Evolutionary conservation across 2,329 filamentous ascomycete species (phyloP).

Genomic region (Colletotrichum sp.): DNA sequence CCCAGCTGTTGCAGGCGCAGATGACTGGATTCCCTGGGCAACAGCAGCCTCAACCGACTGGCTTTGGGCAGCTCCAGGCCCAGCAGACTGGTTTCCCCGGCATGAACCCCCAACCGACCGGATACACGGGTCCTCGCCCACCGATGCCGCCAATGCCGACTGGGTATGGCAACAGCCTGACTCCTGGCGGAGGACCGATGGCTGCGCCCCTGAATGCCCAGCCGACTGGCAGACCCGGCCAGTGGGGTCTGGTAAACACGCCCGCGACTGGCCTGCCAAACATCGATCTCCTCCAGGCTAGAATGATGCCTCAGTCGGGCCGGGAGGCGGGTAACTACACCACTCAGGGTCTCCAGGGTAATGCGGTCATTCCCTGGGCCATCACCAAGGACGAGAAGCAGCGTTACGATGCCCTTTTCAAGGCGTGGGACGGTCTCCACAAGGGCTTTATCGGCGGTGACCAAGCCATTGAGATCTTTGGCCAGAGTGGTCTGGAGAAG

Average conservation of each 20-base stretch:
- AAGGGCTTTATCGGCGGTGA: conserved; percentile 93
- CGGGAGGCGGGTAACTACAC: conserved; percentile 85
- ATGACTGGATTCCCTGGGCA: conserved; percentile 72
- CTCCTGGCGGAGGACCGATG: conserved; percentile 67
- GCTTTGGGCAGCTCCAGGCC: conserved; percentile 67
- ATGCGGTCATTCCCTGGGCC: conserved; percentile 96
- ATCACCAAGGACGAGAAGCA: conserved; percentile 99
- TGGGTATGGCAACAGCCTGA: conserved; percentile 60
- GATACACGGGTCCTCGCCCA: conserved; percentile 80
- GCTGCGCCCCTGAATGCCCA: conserved; percentile 81
- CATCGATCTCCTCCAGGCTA: conserved; percentile 88
- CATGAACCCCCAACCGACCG: conserved; percentile 69
- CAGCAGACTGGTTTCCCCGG: conserved; percentile 76
- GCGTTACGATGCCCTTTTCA: conserved; percentile 93
- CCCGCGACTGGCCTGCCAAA: conserved; percentile 90
- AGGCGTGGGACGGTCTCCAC: conserved; percentile 92
- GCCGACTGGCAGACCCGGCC: conserved; percentile 89
- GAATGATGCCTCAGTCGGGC: conserved; percentile 97
- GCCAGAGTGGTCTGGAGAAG: conserved; percentile 92
- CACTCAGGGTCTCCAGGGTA: conserved; percentile 86
- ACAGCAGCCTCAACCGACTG: conserved; percentile 40
- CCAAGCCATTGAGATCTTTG: conserved; percentile 95
- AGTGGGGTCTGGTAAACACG: conserved; percentile 98
- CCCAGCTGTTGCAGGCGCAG: conserved; percentile 67
- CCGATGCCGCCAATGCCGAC: conserved; percentile 83